These are phyloP conservation scores for Vaccinium myrtillus DNA, from an alignment of 148 eudicot genomes.

Conservation along the genomic window DNA sequence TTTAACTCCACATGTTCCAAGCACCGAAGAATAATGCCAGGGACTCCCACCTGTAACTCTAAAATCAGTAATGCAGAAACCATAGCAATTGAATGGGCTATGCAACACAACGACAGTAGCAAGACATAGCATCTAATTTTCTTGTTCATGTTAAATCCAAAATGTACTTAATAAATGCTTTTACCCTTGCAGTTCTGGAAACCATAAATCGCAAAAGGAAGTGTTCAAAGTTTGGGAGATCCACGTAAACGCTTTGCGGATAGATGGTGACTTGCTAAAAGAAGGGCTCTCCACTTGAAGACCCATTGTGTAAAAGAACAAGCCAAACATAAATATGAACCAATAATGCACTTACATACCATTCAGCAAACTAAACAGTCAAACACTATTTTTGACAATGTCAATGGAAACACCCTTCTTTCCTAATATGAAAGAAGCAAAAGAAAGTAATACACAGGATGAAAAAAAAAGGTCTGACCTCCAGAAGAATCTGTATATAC, in stretches of 20 bases:
- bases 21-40: slow-evolving; percentile 67
- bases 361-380: not conserved
- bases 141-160: not conserved
- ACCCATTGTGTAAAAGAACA: not conserved
- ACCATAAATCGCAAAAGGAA: not conserved
- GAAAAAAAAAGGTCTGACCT: slow-evolving; percentile 43
- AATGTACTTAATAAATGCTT: not conserved
- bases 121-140: not conserved
- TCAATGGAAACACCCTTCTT: not conserved
- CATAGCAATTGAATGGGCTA: not conserved
- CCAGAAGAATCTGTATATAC: slow-evolving; percentile 68
- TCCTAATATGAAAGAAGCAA: not conserved
- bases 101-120: not conserved
- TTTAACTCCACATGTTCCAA: slow-evolving; percentile 72
- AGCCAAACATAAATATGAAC: not conserved
- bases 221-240: not conserved
- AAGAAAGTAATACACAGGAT: not conserved
- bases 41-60: slow-evolving; percentile 64
- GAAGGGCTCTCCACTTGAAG: not conserved
- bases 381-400: not conserved
- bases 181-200: not conserved
- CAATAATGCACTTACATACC: not conserved
- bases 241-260: not conserved
- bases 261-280: not conserved
- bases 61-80: slow-evolving; percentile 6